Evolutionary conservation across 2,329 filamentous ascomycete species (phyloP).

Genomic region (Neospermospora avenae): DNA sequence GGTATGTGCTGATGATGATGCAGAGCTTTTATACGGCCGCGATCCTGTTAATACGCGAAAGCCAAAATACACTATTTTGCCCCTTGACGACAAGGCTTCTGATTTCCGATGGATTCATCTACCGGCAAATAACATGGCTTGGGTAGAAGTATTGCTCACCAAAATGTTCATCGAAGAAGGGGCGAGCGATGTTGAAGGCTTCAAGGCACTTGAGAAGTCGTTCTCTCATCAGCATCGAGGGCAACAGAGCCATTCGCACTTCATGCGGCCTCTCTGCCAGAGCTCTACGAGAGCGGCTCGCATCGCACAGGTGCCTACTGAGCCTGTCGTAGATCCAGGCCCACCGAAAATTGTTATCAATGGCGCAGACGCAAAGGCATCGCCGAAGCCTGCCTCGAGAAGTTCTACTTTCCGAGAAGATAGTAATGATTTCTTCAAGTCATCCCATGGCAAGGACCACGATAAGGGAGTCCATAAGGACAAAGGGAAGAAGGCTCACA

Average conservation of each 20-base stretch:
- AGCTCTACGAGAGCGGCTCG: constrained; percentile 21
- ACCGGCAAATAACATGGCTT: constrained; percentile 31
- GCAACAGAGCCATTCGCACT: constrained; percentile 29
- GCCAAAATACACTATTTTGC: constrained; percentile 23
- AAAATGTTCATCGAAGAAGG: constrained; percentile 31
- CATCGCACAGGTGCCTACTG: neutral
- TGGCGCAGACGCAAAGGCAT: constrained; percentile 5
- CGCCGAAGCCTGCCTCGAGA: constrained; percentile 16
- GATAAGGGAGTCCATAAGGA: constrained; percentile 21
- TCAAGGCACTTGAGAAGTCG: constrained; percentile 29
- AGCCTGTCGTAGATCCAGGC: constrained; percentile 11
- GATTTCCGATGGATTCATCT: constrained; percentile 31
- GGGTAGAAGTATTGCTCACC: constrained; percentile 29
- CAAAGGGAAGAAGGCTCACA: constrained; percentile 20
- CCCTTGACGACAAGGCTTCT: constrained; percentile 25
- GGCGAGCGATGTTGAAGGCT: constrained; percentile 28
- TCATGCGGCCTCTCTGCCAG: constrained; percentile 31
- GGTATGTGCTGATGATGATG: neutral
- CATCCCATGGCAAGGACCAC: constrained; percentile 5
- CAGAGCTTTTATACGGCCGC: constrained; percentile 26
- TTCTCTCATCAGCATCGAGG: constrained; percentile 31
- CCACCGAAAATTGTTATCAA: constrained; percentile 27
- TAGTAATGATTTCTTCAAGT: constrained; percentile 14
- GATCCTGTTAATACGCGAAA: constrained; percentile 26
- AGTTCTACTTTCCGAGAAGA: constrained; percentile 16